phyloP scores from a whole-genome alignment of 495 filamentous ascomycete genomes.

The Podospora comata region DNA sequence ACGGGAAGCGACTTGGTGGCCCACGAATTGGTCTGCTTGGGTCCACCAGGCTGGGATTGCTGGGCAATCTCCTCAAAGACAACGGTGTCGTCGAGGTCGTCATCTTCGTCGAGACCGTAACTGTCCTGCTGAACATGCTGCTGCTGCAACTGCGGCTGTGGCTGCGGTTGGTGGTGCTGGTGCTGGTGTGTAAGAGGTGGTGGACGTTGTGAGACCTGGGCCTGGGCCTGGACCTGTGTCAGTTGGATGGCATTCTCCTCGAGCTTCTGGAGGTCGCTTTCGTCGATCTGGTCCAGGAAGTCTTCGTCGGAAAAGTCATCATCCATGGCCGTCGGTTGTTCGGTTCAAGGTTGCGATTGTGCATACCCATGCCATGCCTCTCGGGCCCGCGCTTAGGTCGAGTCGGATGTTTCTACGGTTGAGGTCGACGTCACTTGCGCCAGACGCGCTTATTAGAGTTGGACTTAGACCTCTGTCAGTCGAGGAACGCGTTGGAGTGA shows the following conservation, averaged over 20 bases:
- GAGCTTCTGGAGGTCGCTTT: constrained; percentile 42
- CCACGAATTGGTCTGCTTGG: not conserved
- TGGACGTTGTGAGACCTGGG: constrained; percentile 26
- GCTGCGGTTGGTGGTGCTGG: constrained; percentile 8
- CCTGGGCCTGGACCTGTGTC: constrained; percentile 39
- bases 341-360: constrained; percentile 4
- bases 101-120: constrained; percentile 30
- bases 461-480: too few species aligned
- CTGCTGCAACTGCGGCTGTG: not conserved
- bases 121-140: constrained; percentile 12
- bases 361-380: constrained; percentile 21
- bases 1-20: constrained; percentile 13
- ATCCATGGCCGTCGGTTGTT: constrained; percentile 37
- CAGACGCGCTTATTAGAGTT: not conserved
- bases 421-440: not conserved
- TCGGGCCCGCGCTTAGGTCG: not conserved
- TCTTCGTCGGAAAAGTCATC: constrained; percentile 47
- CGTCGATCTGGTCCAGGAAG: constrained; percentile 45
- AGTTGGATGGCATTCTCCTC: constrained; percentile 48
- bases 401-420: not conserved
- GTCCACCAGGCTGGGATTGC: not conserved
- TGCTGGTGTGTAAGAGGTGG: constrained; percentile 1
- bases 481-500: not conserved
- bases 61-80: constrained; percentile 30
- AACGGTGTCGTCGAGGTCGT: constrained; percentile 33